Base-by-base conservation (phyloP, 495 filamentous ascomycete species). In the Ramalina intermedia region DNA sequence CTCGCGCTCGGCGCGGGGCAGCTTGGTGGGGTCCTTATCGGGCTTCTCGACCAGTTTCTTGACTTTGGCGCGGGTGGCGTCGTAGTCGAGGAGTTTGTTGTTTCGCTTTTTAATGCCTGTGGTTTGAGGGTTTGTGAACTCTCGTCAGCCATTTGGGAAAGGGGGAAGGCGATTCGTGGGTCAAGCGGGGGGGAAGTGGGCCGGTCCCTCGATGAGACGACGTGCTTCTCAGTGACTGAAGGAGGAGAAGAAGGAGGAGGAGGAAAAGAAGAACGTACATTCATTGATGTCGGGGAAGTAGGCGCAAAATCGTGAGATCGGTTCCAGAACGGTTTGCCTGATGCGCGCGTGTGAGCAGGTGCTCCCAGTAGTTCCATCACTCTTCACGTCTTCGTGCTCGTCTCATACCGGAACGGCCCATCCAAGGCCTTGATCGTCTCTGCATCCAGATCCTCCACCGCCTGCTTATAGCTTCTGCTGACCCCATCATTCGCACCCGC, bases 241-340 rank as follows among this genome's bases (percentile, higher is more conserved):
- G 12, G 29, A 33, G 29, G 12, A 13, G 29, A 8, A 13, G 29
- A 3, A 21, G 6, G 6, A 24, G 6, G 23, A 24, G 3, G 26
- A n/a, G 12, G 21, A 24, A 4, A 24, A 24, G 23, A 24, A 4
- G 26, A n/a, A 53, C 77, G 43, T 70, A 84, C 93, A 96, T 68
- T 94, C 87, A 65, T 98, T 98, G 55, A 96, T 89, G 62, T 98
- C 91, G 5, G 93, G 93, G 67, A 98, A 98, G 69, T 98, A 98
- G 48, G 88, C 86, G 64, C 91, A 96, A 69, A 96, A 98, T 41
- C 87, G 75, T 50, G 79, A 80, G 58, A 98, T 98, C 23, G 91
- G 91, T 49, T 98, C 91, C 7, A 98, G 72, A 20, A 98, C 91
- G 2, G 90, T 96, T 16, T 85, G 85, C 55, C 87, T 86, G 55